A percentile compares a stretch with the other conserved stretches of the same genome.
Evolutionary conservation across 805 yeast genomes (phyloP).

Genomic region (Scheffersomyces spartinae): DNA sequence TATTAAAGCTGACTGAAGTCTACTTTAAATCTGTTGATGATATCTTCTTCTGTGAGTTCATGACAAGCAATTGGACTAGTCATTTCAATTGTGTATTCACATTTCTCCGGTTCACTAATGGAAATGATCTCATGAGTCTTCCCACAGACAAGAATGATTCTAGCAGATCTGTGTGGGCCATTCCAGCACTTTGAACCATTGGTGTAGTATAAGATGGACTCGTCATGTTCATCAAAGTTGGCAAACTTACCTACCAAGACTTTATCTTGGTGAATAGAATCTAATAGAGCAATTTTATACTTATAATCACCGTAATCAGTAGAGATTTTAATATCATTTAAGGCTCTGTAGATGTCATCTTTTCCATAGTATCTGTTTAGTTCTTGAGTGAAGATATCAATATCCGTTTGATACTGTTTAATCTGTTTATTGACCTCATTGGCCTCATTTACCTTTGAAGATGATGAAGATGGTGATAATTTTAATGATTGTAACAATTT

Average conservation of each 20-base stretch:
- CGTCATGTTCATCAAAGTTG: slow-evolving; percentile 12
- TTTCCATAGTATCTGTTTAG: slow-evolving; percentile 39
- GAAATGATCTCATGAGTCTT: slow-evolving; percentile 38
- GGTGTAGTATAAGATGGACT: slow-evolving; percentile 29
- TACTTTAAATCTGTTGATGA: too few species aligned
- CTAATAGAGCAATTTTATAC: slow-evolving; percentile 31
- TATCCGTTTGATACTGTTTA: slow-evolving; percentile 7
- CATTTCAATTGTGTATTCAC: slow-evolving; percentile 56
- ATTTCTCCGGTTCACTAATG: slow-evolving; percentile 83
- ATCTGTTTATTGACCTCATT: slow-evolving; percentile 4
- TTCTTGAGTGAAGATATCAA: slow-evolving; percentile 9
- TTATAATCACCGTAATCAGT: slow-evolving; percentile 56
- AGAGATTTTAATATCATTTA: slow-evolving; percentile 35
- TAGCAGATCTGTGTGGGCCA: slow-evolving; percentile 75
- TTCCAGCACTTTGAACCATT: slow-evolving; percentile 86
- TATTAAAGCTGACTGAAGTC: too few species aligned
- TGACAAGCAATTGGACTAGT: slow-evolving; percentile 36
- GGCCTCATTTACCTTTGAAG: not conserved
- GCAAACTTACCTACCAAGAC: slow-evolving; percentile 12
- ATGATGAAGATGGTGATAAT: too few species aligned
- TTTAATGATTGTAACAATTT: not conserved
- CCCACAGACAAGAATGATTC: slow-evolving; percentile 59
- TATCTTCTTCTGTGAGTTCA: too few species aligned
- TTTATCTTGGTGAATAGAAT: slow-evolving; percentile 5
- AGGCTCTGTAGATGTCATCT: slow-evolving; percentile 51